Evolutionary conservation across 2,329 filamentous ascomycete genomes (phyloP), one percentile per base, ranked within the genome.

Genomic region (Periconia sp.): DNA sequence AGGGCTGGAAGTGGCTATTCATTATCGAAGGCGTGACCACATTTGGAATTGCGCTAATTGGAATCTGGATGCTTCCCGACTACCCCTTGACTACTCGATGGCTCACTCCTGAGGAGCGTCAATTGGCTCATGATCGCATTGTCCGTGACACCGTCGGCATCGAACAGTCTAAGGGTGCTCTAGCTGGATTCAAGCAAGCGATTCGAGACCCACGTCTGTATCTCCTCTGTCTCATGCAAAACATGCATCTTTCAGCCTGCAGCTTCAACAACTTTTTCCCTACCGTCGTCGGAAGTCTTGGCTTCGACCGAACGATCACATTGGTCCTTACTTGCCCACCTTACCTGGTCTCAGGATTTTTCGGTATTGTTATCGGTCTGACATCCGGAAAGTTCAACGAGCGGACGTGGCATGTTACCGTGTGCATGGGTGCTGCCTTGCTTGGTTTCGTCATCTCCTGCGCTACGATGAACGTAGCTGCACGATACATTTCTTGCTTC

Each of bases 321-420:
- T 63, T 68, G 5, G 57, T 68, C 9, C 44, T 68, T 4, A 66
- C 63, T 1, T 77, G 74, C 43, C 79, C 79, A 0, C 79, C 79
- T 0, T 81, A 78, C 43, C 44, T 68, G 16, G 48, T 67, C 23
- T 78, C 78, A 1, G 77, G 76, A 10, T 70, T 67, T 0, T 71
- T 72, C 2, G 75, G 75, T 8, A 74, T 80, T 25, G 49, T 71
- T 5, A 73, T 75, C 8, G 77, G 75, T 1, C 79, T 75, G 73
- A 78, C 69, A 39, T 79, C 77, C 3, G 79, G 77, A 0, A 69
- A 71, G 2, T 61, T 74, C 36, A 72, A 78, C 36, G 76, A 79
- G 50, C 70, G 76, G 10, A 77, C 75, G 0, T 78, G 73, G 73
- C 76, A 79, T 38, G 78, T 79, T 30, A 77, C 75, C 0, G 59